Conservation (phyloP, 2,329 filamentous ascomycete genomes). For the Calonectria pseudoreteaudii region DNA sequence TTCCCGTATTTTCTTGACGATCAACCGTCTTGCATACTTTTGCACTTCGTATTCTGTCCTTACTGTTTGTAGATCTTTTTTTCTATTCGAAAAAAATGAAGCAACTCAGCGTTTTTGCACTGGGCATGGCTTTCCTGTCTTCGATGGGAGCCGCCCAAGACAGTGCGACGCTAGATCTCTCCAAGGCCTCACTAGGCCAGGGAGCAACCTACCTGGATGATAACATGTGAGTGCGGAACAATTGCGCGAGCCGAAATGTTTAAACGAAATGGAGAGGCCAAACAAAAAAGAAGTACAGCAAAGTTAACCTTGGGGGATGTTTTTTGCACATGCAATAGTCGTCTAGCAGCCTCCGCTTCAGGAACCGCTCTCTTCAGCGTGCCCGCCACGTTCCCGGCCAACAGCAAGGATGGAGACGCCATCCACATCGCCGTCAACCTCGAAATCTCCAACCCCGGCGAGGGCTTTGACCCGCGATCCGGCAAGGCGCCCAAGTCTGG, state of each 20-base stretch:
- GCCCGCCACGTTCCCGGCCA: not conserved
- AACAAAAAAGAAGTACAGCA: not conserved
- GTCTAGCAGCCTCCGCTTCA: not conserved
- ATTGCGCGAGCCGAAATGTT: not conserved
- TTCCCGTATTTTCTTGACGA: constrained; percentile 5
- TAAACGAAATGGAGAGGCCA: not conserved
- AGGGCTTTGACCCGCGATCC: constrained; percentile 5
- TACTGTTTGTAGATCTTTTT: not conserved
- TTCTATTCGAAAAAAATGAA: not conserved
- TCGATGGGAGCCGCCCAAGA: not conserved
- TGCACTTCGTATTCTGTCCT: constrained; percentile 7
- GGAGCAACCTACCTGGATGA: not conserved
- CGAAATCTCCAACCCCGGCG: constrained; percentile 10
- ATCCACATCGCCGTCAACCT: constrained; percentile 9
- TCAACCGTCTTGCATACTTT: constrained; percentile 7
- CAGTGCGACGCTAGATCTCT: constrained; percentile 3
- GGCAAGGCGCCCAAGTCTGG: constrained; percentile 10
- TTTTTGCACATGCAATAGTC: not conserved
- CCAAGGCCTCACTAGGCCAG: not conserved
- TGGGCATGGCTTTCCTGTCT: constrained; percentile 8
- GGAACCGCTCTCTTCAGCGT: not conserved
- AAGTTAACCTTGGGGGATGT: not conserved
- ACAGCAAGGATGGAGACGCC: constrained; percentile 8
- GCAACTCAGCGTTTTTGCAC: not conserved
- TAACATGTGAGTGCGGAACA: not conserved